Base-by-base conservation (phyloP, 257 asterid species). In the Plantago major region DNA sequence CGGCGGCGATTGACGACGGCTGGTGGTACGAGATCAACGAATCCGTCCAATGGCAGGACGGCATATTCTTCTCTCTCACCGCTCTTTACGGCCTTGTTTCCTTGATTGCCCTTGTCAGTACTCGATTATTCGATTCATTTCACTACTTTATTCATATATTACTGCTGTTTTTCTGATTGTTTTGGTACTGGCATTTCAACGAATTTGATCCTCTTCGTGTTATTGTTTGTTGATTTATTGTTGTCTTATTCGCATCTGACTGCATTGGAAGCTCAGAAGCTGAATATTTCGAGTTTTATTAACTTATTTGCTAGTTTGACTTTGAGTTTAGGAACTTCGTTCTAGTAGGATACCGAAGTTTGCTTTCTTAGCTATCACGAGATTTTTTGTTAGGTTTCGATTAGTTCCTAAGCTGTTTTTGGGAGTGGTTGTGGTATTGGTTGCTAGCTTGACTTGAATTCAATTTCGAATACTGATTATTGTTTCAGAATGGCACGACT, bases 1-100 rank as follows among this genome's bases (percentile, higher is more conserved):
- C 85, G 43, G 65, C 86, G 81, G 76, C 85, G 43, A 67, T 64
- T 56, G 69, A 46, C 72, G 66, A 16, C 72, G 75, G 48, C 74
- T 92, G 99, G 97, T 92, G 97, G 99, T 64, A 92, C 47, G 76
- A 87, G 91, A 80, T 89, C 90, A 81, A 86, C 37, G 94, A 84
- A 65, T 89, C 97, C 9, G 80, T 47, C 17, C 38, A 65, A 26
- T 92, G 99, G 99, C 97, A 92, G 62, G 99, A 92, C 76, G 94
- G 89, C 63, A 89, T 92, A 75, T 92, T 89, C 72, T 92, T 78
- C 78, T 52, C 86, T 11, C 93, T 92, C 13, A 89, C 94, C 71
- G 93, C 86, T 49, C 77, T 81, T 16, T 86, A 77, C 65, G 97
- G 85, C 64, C 79, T 84, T 70, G 97, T 92, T 65, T 84, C 96